Evolutionary conservation across 2,329 filamentous ascomycete genomes (phyloP), one percentile per base, ranked within the genome.

Genomic region (Phaeoacremonium minimum): DNA sequence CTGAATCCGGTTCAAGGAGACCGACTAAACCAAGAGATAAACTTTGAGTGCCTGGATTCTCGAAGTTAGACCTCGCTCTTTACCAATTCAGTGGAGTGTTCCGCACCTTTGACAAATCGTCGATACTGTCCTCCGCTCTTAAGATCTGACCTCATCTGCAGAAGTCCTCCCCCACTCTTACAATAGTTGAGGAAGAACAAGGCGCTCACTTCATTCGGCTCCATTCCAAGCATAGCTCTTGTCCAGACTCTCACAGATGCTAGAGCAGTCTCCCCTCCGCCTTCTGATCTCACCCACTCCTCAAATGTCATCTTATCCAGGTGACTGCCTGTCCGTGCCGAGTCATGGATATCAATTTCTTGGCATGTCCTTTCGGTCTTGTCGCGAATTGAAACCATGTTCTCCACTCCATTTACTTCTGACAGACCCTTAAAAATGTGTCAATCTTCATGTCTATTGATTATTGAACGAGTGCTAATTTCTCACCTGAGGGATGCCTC

Each of bases 131-230:
- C 76, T 5, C 75, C 76, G 29, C 64, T 46, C 38, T 71, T 68
- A 15, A 57, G 48, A 45, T 79, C 75, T 1, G 71, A 74, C 0
- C 70, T 59, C 64, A 79, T 73, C 30, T 65, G 57, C 39, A 72
- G 40, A 4, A 79, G 54, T 0, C 77, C 75, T 4, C 66, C 66
- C 4, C 71, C 70, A 9, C 61, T 64, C 44, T 67, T 69, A 59
- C 68, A 71, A 53, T 80, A 77, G 46, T 75, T 61, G 15, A 80
- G 57, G 45, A 80, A 76, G 47, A 58, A 78, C 2, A 73, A 49
- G 0, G 74, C 73, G 6, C 64, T 69, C 4, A 76, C 46, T 9
- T 77, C 71, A 2, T 36, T 41, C 0, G 73, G 63, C 20, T 76
- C 69, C 2, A 65, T 52, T 2, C 74, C 74, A 2, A 75, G 52